Evolutionary conservation across 192 early-diverging fungal genomes (phyloP).

Genomic region (Lobosporangium transversale): DNA sequence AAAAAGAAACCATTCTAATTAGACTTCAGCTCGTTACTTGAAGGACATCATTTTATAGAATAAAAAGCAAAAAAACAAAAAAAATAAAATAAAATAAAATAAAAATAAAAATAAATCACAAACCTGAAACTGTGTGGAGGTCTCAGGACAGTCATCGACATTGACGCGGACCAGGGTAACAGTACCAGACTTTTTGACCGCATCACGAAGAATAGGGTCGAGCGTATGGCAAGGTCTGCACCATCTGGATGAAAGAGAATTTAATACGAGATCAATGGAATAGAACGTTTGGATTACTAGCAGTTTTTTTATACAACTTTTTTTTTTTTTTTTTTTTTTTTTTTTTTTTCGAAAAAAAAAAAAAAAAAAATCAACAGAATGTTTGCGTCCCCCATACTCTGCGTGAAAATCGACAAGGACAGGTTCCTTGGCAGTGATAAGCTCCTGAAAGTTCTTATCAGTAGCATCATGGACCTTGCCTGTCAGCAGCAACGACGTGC

Average conservation of each 20-base stretch:
- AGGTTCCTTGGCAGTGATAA: constrained; percentile 72
- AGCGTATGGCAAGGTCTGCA: constrained; percentile 86
- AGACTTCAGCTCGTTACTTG: not conserved
- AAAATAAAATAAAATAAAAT: too few relatives aligned
- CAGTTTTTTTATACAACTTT: not conserved
- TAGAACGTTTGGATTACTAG: too few relatives aligned
- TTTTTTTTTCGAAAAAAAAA: too few relatives aligned
- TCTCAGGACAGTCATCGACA: constrained; percentile 70
- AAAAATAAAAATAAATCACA: not conserved
- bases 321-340: not conserved
- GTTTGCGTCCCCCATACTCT: too few relatives aligned
- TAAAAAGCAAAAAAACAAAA: too few relatives aligned
- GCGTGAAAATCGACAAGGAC: constrained; percentile 88
- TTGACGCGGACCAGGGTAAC: constrained; percentile 81
- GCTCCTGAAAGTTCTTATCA: constrained; percentile 64
- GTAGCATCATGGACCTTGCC: constrained; percentile 69
- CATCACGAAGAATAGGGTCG: constrained; percentile 72
- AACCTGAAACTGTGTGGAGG: constrained; percentile 74
- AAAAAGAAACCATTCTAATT: not conserved
- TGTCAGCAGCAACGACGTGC: constrained; percentile 21
- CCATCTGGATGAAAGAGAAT: constrained; percentile 64
- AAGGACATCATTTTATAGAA: too few relatives aligned
- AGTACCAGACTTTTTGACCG: constrained; percentile 69
- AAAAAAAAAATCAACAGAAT: too few relatives aligned
- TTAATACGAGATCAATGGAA: not conserved